Percentiles rank a stretch among this genome's conserved stretches.
Conservation (phyloP, 2,329 filamentous ascomycete genomes). For the Escovopsis sp. region DNA sequence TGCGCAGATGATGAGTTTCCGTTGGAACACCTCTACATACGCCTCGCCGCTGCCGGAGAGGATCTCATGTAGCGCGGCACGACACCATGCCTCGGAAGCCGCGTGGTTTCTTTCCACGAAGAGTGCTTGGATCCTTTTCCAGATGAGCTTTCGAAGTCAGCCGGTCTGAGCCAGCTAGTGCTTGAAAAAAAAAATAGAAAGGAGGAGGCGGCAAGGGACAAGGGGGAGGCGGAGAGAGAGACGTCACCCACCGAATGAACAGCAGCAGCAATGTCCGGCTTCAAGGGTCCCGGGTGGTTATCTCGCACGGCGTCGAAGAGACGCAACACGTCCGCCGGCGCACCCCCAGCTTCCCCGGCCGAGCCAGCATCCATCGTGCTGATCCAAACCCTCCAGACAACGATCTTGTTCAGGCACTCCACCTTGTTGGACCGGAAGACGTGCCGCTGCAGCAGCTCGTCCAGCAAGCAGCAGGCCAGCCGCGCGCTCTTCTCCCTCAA, state of each 20-base stretch:
- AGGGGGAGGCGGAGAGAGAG: not conserved
- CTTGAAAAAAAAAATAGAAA: too few species aligned
- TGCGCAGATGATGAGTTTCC: constrained; percentile 60
- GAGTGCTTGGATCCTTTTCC: constrained; percentile 58
- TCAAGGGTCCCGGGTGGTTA: constrained; percentile 32
- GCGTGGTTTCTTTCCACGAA: constrained; percentile 38
- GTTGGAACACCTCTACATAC: constrained; percentile 53
- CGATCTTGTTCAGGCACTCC: constrained; percentile 52
- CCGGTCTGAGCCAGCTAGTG: not conserved
- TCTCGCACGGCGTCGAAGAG: constrained; percentile 24
- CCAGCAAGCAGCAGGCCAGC: constrained; percentile 37
- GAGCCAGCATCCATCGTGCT: constrained; percentile 31
- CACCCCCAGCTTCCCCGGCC: constrained; percentile 9
- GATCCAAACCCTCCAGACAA: constrained; percentile 57
- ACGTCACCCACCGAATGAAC: constrained; percentile 44
- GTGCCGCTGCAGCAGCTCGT: constrained; percentile 46
- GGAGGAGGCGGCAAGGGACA: not conserved
- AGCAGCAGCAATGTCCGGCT: constrained; percentile 47
- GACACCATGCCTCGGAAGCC: constrained; percentile 55
- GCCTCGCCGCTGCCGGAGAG: constrained; percentile 51
- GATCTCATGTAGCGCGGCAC: constrained; percentile 47
- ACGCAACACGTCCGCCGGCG: constrained; percentile 7
- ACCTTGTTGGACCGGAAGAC: constrained; percentile 34
- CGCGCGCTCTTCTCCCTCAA: constrained; percentile 40
- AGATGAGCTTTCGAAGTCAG: constrained; percentile 47